Base-by-base conservation (phyloP, 108 stramenopile genomes). In the Cyclostephanos tholiformis region DNA sequence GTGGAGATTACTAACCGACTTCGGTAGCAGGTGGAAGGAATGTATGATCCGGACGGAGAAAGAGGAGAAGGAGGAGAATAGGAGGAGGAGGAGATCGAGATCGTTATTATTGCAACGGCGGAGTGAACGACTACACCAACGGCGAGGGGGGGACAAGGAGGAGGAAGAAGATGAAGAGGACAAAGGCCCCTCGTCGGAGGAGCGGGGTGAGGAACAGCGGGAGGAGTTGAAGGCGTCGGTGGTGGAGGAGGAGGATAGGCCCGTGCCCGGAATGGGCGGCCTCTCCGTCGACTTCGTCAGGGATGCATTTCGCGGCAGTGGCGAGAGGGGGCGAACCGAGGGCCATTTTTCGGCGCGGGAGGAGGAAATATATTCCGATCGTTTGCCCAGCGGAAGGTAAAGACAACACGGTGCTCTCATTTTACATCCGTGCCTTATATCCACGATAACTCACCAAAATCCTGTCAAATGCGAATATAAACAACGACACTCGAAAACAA, bases 181-280 rank as follows among this genome's bases (percentile, higher is more conserved):
- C 35, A 17, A 41, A 16, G 14, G 39, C 32, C 32, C 4, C 32
- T 32, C 32, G 32, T 32, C 32, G 32, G 32, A 4, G 32, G 32
- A 32, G 32, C 32, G 49, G 6, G 52, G 57, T 38, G 66, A 12
- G 9, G 43, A 20, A 30, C 17, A 30, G n/a, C 49, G 50, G 71
- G 62, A 59, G 39, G 23, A 60, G 46, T 55, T 14, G 39, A 67
- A 51, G 57, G 26, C 30, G 58, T 6, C 1, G 52, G 17, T 3
- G 36, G 16, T 14, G 36, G 1, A 2, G 59, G 80, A 82, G 64
- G 70, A 50, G 19, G 58, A 59, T 11, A 71, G 69, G 61, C 27
- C 46, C 2, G 81, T 82, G 0, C 81, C 81, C 14, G 81, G 81
- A 32, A 82, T 82, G 81, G 75, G 44, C 39, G 81, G 81, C 9